Evolutionary conservation across 805 yeast species (phyloP).

Genomic region (Cyberlindnera veronae): DNA sequence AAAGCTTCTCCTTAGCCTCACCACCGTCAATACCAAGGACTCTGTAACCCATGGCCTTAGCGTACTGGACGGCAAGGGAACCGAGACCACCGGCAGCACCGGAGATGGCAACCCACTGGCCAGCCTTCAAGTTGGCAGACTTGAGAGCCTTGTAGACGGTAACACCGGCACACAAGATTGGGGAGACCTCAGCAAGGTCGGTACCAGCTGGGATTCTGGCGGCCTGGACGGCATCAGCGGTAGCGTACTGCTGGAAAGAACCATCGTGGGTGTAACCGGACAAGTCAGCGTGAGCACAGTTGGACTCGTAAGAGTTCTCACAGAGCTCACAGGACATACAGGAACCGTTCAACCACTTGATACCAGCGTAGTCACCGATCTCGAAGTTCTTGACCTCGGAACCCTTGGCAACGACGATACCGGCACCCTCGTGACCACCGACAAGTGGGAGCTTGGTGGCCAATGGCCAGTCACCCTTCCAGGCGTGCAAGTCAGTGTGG

Average conservation of each 20-base stretch:
- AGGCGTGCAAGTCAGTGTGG: slow-evolving; percentile 73
- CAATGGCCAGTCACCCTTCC: slow-evolving; percentile 40
- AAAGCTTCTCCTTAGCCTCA: slow-evolving; percentile 56
- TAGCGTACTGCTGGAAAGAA: slow-evolving; percentile 64
- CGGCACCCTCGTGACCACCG: slow-evolving; percentile 78
- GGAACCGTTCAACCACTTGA: slow-evolving; percentile 69
- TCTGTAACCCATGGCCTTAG: slow-evolving; percentile 71
- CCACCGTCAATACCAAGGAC: slow-evolving; percentile 78
- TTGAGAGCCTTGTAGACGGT: slow-evolving; percentile 69
- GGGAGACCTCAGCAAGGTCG: slow-evolving; percentile 56
- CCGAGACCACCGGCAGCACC: slow-evolving; percentile 88
- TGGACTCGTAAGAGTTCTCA: slow-evolving; percentile 54
- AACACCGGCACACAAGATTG: slow-evolving; percentile 40
- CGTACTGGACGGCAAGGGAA: slow-evolving; percentile 73
- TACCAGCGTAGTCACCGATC: slow-evolving; percentile 65
- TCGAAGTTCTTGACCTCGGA: slow-evolving; percentile 57
- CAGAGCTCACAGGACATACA: slow-evolving; percentile 67
- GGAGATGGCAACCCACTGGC: slow-evolving; percentile 72
- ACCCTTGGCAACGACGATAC: slow-evolving; percentile 65
- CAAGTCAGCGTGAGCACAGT: slow-evolving; percentile 68
- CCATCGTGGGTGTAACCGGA: slow-evolving; percentile 46
- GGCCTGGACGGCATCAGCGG: slow-evolving; percentile 64
- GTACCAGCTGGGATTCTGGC: slow-evolving; percentile 59
- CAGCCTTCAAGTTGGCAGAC: slow-evolving; percentile 54
- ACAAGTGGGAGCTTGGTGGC: slow-evolving; percentile 57